phyloP scores from a whole-genome alignment of 2,329 filamentous ascomycete species.

The Ophiostoma perfectum region DNA sequence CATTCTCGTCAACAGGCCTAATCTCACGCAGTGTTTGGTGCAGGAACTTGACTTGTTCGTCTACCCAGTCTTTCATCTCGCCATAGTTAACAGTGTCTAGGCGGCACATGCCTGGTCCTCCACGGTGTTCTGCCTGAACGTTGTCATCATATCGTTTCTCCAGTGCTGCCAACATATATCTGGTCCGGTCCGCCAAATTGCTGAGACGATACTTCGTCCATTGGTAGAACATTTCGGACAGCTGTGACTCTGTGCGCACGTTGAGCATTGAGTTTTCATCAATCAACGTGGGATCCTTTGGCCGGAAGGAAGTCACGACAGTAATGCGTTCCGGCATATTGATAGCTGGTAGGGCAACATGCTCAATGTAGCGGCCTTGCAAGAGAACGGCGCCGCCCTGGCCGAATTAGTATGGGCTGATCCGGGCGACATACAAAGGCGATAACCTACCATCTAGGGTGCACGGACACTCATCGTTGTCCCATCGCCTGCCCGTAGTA shows the following conservation, averaged over 20 bases:
- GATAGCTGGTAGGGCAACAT: conserved; percentile 2
- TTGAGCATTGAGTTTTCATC: conserved; percentile 12
- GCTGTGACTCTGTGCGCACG: conserved; percentile 10
- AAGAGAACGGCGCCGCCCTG: conserved; percentile 7
- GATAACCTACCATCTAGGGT: background rate
- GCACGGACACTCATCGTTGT: background rate
- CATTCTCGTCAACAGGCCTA: background rate
- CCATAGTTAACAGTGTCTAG: background rate
- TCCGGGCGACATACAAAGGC: too few relatives aligned
- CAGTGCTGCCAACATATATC: background rate
- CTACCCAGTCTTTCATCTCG: conserved; percentile 10
- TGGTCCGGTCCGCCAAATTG: background rate
- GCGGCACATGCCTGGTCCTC: conserved; percentile 1
- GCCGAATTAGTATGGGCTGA: background rate
- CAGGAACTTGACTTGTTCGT: background rate
- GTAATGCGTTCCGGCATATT: conserved; percentile 8
- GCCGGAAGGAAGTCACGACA: conserved; percentile 1
- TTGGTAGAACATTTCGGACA: conserved; percentile 9
- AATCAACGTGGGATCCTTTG: background rate
- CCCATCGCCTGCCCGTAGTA: background rate
- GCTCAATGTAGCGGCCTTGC: conserved; percentile 3
- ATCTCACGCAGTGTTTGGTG: conserved; percentile 12
- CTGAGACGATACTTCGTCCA: conserved; percentile 6
- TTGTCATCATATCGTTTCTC: background rate
- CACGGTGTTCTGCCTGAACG: background rate